phyloP scores from a whole-genome alignment of 495 filamentous ascomycete genomes.

The Hypomontagnella monticulosa region DNA sequence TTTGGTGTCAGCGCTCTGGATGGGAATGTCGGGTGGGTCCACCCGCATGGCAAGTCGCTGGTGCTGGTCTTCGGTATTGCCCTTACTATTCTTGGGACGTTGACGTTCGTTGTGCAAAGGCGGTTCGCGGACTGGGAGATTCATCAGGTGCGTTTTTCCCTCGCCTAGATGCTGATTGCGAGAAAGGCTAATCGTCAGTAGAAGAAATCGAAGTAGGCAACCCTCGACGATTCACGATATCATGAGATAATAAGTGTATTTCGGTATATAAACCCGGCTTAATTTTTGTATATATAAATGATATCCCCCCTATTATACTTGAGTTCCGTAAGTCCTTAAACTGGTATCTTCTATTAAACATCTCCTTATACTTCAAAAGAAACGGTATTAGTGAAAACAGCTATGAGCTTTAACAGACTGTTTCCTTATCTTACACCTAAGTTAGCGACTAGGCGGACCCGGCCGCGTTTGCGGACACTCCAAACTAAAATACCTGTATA shows the following conservation, averaged over 20 bases:
- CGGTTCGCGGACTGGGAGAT: slow-evolving; percentile 1
- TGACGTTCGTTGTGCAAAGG: not conserved
- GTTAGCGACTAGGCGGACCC: too few relatives aligned
- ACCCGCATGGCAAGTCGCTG: slow-evolving; percentile 26
- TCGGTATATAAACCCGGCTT: slow-evolving; percentile 6
- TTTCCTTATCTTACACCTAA: too few relatives aligned
- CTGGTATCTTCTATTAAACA: too few relatives aligned
- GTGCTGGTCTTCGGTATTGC: not conserved
- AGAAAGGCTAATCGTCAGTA: not conserved
- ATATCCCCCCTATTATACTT: too few relatives aligned
- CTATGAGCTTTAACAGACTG: too few relatives aligned
- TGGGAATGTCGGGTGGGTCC: slow-evolving; percentile 46
- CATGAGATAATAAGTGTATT: too few relatives aligned
- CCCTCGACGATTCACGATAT: slow-evolving; percentile 3
- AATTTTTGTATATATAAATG: not conserved
- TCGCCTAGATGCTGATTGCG: too few relatives aligned
- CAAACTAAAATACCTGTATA: too few relatives aligned
- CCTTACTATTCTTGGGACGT: not conserved
- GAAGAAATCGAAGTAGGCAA: not conserved
- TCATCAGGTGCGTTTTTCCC: not conserved
- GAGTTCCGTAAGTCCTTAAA: too few relatives aligned
- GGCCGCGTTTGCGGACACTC: too few relatives aligned
- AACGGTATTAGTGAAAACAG: too few relatives aligned
- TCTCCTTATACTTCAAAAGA: too few relatives aligned
- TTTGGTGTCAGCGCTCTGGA: slow-evolving; percentile 34